A percentile compares a stretch with the other conserved stretches of the same genome.
phyloP scores from a whole-genome alignment of 768 basidiomycete genomes.

The Leccinum boreale region DNA sequence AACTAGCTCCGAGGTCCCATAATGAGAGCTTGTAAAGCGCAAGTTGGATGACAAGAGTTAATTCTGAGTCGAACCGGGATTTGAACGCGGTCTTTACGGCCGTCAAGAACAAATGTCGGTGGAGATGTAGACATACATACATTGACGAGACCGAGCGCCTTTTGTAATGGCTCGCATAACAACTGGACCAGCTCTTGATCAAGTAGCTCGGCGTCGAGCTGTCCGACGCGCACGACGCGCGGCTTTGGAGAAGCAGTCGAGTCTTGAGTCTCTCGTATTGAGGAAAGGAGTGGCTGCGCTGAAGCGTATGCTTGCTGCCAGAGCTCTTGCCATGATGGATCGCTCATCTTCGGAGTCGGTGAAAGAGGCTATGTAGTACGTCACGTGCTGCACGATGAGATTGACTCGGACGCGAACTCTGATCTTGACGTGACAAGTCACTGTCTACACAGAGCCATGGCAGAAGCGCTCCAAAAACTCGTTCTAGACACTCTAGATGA shows the following conservation, averaged over 20 bases:
- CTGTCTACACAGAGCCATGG: constrained; percentile 40
- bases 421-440: background rate
- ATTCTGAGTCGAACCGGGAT: constrained; percentile 69
- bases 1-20: constrained; percentile 77
- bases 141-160: constrained; percentile 62
- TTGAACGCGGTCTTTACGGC: constrained; percentile 50
- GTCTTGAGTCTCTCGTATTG: constrained; percentile 42
- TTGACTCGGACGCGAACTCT: constrained; percentile 7
- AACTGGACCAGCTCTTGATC: constrained; percentile 84
- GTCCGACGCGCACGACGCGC: constrained; percentile 77
- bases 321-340: constrained; percentile 22
- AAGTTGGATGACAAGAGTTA: constrained; percentile 65
- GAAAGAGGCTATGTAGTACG: constrained; percentile 7
- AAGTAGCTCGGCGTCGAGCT: constrained; percentile 87
- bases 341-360: constrained; percentile 9
- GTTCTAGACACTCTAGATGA: constrained; percentile 70
- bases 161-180: constrained; percentile 77
- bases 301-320: constrained; percentile 67
- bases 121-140: constrained; percentile 41
- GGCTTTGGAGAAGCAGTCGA: constrained; percentile 30
- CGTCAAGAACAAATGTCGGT: constrained; percentile 14
- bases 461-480: constrained; percentile 77
- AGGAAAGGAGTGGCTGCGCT: constrained; percentile 52
- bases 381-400: constrained; percentile 14
- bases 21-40: constrained; percentile 79